Evolutionary conservation across 345 rosid genomes (phyloP).

Genomic region (Citrus cavaleriei): DNA sequence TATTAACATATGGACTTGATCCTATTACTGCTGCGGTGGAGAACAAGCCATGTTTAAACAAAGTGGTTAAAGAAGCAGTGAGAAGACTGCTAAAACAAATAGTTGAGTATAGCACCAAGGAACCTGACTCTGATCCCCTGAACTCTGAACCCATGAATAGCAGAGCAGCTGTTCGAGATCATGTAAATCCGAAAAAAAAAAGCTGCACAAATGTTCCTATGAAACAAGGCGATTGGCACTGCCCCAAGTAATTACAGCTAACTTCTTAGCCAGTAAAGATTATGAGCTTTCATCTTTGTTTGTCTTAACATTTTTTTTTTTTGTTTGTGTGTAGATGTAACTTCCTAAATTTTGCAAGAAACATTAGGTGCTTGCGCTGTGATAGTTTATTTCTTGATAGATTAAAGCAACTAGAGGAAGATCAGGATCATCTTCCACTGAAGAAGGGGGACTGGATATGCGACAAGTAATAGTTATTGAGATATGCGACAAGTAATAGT

Average conservation of each 20-base stretch:
- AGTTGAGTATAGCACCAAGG: constrained; percentile 37
- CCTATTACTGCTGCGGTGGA: constrained; percentile 41
- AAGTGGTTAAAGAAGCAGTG: constrained; percentile 63
- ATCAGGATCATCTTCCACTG: constrained; percentile 69
- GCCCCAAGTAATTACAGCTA: constrained; percentile 52
- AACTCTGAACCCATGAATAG: constrained; percentile 15
- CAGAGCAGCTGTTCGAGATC: neutral
- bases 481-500: constrained; percentile 65
- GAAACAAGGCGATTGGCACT: constrained; percentile 82
- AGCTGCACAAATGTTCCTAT: constrained; percentile 28
- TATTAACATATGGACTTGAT: constrained; percentile 69
- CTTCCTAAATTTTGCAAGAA: constrained; percentile 79
- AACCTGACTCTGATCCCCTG: constrained; percentile 22
- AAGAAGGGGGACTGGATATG: constrained; percentile 98
- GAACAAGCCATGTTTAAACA: constrained; percentile 58
- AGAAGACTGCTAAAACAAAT: constrained; percentile 62
- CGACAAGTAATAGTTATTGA: constrained; percentile 40
- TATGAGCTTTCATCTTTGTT: neutral
- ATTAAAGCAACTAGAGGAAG: constrained; percentile 51
- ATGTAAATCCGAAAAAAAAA: constrained; percentile 17
- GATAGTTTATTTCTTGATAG: constrained; percentile 56
- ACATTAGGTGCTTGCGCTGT: constrained; percentile 71
- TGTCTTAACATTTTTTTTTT: neutral
- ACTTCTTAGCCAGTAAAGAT: neutral
- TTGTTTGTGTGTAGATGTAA: constrained; percentile 51